Percentiles rank a stretch among this genome's conserved stretches.
phyloP scores from a whole-genome alignment of 305 asterid species.

The Solanum hybrid region DNA sequence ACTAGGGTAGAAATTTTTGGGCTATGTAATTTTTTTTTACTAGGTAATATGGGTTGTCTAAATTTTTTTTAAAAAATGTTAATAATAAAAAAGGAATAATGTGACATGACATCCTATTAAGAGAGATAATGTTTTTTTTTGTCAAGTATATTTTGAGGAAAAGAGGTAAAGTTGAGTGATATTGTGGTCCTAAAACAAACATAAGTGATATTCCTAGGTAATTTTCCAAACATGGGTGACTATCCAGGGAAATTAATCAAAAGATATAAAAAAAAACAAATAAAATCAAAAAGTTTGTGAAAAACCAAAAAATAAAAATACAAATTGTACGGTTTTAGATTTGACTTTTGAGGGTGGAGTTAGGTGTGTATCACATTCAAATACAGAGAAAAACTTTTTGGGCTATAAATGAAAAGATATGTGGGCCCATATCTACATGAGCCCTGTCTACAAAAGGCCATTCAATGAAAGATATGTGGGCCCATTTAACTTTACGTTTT shows the following conservation, averaged over 20 bases:
- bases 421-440: constrained; percentile 27
- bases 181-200: too few relatives aligned
- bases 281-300: background rate
- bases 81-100: too few relatives aligned
- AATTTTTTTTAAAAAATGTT: too few relatives aligned
- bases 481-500: constrained; percentile 28
- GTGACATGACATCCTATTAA: too few relatives aligned
- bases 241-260: background rate
- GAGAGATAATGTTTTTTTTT: too few relatives aligned
- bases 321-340: background rate
- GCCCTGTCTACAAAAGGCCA: background rate
- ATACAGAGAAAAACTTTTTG: background rate
- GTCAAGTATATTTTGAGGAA: too few relatives aligned
- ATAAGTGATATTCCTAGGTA: too few relatives aligned
- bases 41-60: too few relatives aligned
- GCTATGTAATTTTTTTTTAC: too few relatives aligned
- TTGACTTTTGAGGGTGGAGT: constrained; percentile 23
- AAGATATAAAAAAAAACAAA: background rate
- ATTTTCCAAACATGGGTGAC: too few relatives aligned
- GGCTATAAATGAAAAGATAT: background rate
- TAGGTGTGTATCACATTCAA: constrained; percentile 34
- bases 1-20: too few relatives aligned
- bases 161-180: too few relatives aligned
- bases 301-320: background rate
- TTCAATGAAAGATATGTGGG: constrained; percentile 1